A percentile compares a stretch with the other conserved stretches of the same genome.
Evolutionary conservation across 1,139 yeast genomes (phyloP).

Genomic region (Candida sp.): DNA sequence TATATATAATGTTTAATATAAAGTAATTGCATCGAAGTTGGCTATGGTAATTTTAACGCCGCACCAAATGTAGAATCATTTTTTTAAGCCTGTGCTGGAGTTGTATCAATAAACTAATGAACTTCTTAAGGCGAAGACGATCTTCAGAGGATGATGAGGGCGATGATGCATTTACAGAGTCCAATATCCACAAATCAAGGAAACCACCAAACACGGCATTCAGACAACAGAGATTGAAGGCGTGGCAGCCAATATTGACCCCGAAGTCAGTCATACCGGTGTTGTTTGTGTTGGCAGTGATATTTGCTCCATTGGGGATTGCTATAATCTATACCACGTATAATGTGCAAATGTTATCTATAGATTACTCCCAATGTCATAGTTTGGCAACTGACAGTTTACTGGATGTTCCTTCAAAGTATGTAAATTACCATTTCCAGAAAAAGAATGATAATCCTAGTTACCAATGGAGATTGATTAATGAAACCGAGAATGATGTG

Average conservation of each 20-base stretch:
- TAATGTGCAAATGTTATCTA: constrained; percentile 54
- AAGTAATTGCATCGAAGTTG: not conserved
- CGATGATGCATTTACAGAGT: constrained; percentile 15
- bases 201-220: constrained; percentile 80
- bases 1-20: not conserved
- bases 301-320: constrained; percentile 73
- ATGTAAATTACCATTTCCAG: constrained; percentile 53
- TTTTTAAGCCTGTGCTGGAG: too few relatives aligned
- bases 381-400: constrained; percentile 32
- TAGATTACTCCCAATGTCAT: constrained; percentile 61
- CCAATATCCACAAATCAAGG: constrained; percentile 46
- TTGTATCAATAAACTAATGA: too few relatives aligned
- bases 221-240: constrained; percentile 68
- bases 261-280: constrained; percentile 76
- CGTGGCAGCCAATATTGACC: constrained; percentile 82
- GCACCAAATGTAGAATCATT: not conserved
- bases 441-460: constrained; percentile 34
- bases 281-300: constrained; percentile 55
- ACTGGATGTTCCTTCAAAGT: constrained; percentile 47
- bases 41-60: too few relatives aligned
- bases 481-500: constrained; percentile 32
- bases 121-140: constrained; percentile 37
- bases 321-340: constrained; percentile 59
- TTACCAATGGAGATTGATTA: constrained; percentile 54
- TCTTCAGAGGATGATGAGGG: constrained; percentile 18